Evolutionary conservation across 176 grass and related monocot species (phyloP).

Genomic region (Aegilops umbellulata): DNA sequence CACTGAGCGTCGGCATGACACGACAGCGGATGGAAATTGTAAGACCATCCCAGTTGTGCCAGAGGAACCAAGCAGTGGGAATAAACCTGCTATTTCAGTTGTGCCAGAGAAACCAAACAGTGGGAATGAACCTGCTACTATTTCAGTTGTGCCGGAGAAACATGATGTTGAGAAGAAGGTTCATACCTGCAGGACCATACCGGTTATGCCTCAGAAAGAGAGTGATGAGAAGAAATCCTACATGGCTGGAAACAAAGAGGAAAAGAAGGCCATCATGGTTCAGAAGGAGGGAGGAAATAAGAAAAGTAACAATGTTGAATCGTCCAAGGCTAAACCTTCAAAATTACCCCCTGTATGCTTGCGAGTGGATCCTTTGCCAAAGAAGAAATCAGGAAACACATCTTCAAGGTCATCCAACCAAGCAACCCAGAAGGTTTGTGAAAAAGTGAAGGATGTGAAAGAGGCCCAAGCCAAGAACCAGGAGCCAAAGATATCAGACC

Average conservation of each 20-base stretch:
- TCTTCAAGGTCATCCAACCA: slow-evolving; percentile 38
- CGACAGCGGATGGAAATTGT: not conserved
- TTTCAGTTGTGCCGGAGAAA: slow-evolving; percentile 31
- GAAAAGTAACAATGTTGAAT: slow-evolving; percentile 26
- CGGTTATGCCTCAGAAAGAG: slow-evolving; percentile 39
- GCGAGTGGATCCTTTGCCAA: slow-evolving; percentile 65
- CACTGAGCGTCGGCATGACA: slow-evolving; percentile 1
- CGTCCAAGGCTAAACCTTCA: slow-evolving; percentile 38
- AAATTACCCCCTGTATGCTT: slow-evolving; percentile 85
- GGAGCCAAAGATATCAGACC: slow-evolving; percentile 5
- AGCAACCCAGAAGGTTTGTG: slow-evolving; percentile 10
- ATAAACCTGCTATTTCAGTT: slow-evolving; percentile 12
- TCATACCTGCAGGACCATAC: slow-evolving; percentile 40
- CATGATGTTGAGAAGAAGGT: slow-evolving; percentile 42
- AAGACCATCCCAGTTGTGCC: slow-evolving; percentile 29
- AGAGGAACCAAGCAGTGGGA: not conserved
- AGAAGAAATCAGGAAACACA: slow-evolving; percentile 64
- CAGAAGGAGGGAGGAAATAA: slow-evolving; percentile 35
- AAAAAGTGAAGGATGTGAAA: slow-evolving; percentile 24
- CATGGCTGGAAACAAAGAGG: slow-evolving; percentile 27
- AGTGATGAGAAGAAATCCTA: slow-evolving; percentile 29
- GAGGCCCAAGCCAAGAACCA: slow-evolving; percentile 15
- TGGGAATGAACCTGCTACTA: not conserved
- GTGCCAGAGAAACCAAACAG: not conserved
- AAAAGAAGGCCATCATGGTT: slow-evolving; percentile 21